phyloP scores from a whole-genome alignment of 2,329 filamentous ascomycete species.

The Fusarium ramigenum region DNA sequence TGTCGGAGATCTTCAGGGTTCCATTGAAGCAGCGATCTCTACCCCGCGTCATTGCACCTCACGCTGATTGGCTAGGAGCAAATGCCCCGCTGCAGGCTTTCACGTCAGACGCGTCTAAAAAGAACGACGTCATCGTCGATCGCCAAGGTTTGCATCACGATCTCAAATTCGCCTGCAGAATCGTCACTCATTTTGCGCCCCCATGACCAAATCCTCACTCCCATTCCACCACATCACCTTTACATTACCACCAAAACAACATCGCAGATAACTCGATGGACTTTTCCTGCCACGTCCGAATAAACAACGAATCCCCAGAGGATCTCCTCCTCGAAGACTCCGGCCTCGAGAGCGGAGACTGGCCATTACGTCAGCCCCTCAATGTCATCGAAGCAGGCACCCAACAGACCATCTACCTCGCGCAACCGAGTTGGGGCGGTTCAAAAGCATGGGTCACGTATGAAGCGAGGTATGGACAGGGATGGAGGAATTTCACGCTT shows the following conservation, averaged over 20 bases:
- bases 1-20: neutral
- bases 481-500: slow-evolving; percentile 21
- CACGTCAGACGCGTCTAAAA: neutral
- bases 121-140: slow-evolving; percentile 14
- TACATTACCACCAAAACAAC: too few species aligned
- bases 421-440: slow-evolving; percentile 16
- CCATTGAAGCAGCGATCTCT: neutral
- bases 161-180: neutral
- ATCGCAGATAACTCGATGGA: neutral
- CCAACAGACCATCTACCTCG: slow-evolving; percentile 19
- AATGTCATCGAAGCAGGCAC: slow-evolving; percentile 21
- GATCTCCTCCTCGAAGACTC: slow-evolving; percentile 28
- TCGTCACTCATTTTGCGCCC: neutral
- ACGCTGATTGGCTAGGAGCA: neutral
- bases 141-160: neutral
- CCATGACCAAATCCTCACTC: neutral
- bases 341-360: slow-evolving; percentile 11
- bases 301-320: slow-evolving; percentile 13
- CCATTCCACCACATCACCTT: too few species aligned
- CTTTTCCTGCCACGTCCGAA: slow-evolving; percentile 18
- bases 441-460: slow-evolving; percentile 25
- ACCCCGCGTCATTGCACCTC: accelerated
- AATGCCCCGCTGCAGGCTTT: neutral
- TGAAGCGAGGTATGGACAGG: slow-evolving; percentile 3
- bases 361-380: slow-evolving; percentile 27